These are phyloP conservation scores for Elaeagnus macrophylla DNA, from an alignment of 306 rosid genomes.

Conservation along the genomic window DNA sequence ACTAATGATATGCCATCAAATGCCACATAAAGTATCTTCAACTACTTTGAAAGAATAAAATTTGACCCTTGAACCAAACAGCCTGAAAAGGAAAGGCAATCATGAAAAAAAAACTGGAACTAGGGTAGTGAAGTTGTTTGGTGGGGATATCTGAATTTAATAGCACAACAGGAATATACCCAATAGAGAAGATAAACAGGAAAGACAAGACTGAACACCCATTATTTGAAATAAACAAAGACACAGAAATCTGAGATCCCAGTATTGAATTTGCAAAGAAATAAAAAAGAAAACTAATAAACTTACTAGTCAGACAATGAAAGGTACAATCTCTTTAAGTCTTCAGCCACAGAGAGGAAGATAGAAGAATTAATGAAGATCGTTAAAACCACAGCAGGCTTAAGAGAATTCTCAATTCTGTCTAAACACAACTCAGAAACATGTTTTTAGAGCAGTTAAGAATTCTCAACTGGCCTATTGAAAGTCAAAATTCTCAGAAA, in stretches of 20 bases:
- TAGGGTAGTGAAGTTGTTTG: not conserved
- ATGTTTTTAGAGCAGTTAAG: not conserved
- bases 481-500: slow-evolving; percentile 12
- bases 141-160: not conserved
- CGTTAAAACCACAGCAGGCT: not conserved
- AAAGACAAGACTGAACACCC: not conserved
- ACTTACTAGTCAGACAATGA: not conserved
- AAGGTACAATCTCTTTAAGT: not conserved
- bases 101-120: not conserved
- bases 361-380: not conserved
- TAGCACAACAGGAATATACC: not conserved
- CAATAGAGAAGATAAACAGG: not conserved
- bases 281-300: not conserved
- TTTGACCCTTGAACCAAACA: not conserved
- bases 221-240: slow-evolving; percentile 7
- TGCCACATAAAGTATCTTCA: slow-evolving; percentile 1
- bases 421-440: slow-evolving; percentile 1
- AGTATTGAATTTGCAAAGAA: not conserved
- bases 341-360: not conserved
- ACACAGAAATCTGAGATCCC: not conserved
- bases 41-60: not conserved
- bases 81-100: slow-evolving; percentile 1
- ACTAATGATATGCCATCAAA: slow-evolving; percentile 11
- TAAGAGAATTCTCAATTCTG: not conserved
- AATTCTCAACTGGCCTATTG: slow-evolving; percentile 12